These are phyloP conservation scores for Kokia cookei DNA, from an alignment of 441 rosid genomes.

Conservation along the genomic window DNA sequence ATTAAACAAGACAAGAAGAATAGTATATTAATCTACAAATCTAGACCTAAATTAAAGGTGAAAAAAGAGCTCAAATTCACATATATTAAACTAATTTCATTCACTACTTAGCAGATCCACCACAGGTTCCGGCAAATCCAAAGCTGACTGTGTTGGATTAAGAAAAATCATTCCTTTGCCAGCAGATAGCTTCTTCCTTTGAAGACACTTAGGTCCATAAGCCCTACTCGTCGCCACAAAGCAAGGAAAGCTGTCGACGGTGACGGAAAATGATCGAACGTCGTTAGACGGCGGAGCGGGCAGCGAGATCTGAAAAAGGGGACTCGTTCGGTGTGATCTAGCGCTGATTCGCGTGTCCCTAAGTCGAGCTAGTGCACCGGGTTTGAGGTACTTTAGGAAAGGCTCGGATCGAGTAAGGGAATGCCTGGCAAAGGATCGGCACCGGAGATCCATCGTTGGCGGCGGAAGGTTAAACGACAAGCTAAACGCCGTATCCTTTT, in stretches of 20 bases:
- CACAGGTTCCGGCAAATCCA: slow-evolving; percentile 23
- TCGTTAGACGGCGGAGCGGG: neutral
- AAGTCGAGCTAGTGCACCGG: slow-evolving; percentile 43
- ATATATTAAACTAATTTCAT: neutral
- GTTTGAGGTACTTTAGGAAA: slow-evolving; percentile 34
- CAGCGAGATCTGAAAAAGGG: slow-evolving; percentile 12
- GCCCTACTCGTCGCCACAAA: slow-evolving; percentile 12
- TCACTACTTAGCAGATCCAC: slow-evolving; percentile 19
- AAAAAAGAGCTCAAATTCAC: neutral
- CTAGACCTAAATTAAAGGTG: neutral
- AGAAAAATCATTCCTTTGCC: slow-evolving; percentile 20
- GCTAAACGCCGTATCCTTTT: neutral
- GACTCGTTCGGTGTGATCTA: slow-evolving; percentile 23
- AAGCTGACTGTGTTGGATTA: slow-evolving; percentile 9
- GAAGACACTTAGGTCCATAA: slow-evolving; percentile 31
- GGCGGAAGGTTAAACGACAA: neutral
- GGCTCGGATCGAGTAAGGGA: slow-evolving; percentile 19
- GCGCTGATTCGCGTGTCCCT: slow-evolving; percentile 39
- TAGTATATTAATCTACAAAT: slow-evolving; percentile 13
- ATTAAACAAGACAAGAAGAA: neutral
- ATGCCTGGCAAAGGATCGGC: slow-evolving; percentile 3
- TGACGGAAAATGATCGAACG: neutral
- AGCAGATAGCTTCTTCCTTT: slow-evolving; percentile 42
- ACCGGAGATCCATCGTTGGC: slow-evolving; percentile 20
- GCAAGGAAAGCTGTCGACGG: slow-evolving; percentile 18